Base-by-base conservation (phyloP, 345 rosid genomes). In the Eucalyptus pauciflora region DNA sequence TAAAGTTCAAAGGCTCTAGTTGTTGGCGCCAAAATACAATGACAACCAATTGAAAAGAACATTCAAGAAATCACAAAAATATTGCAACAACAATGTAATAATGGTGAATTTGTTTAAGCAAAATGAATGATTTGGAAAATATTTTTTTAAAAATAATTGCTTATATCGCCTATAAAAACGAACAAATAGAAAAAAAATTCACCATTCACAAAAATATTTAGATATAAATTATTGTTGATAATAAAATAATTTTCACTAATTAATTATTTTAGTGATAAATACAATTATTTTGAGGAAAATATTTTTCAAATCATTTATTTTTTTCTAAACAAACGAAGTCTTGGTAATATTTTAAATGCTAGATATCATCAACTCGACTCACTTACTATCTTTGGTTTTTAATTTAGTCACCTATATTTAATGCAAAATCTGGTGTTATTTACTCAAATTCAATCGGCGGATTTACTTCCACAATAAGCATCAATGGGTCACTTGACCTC, bases 31-130 rank as follows among this genome's bases (percentile, higher is more conserved):
- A 71, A 71, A 18, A 18, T 37, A 10, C 25, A 10, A 37, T 18
- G 46, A 18, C 27, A 10, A 37, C 81, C 8, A 37, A 37, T 71
- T 71, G 27, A 37, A 71, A 71, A 37, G 13, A 71, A 37, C 46
- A 10, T 33, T 18, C 3, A 6, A 15, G 46, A 20, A 76, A 41
- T 71, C 45, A 31, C 43, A 17, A 69, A 69, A 71, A 31, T 31
- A 33, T 67, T 31, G 10, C 12, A 31, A 33, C 25, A 71, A 5
- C 20, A 5, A 69, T 10, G 8, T 3, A 71, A 18, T 9, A 9
- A 71, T 20, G 14, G 7, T 71, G 46, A 10, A 5, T 71, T 33
- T 71, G 46, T 71, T 37, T 0, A 0, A 9, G 4, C 2, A 17
- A 33, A 71, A 1, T 18, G 3, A 37, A 71, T 17, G 25, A 37